These are phyloP conservation scores for Pelagophyceae sp. DNA, from an alignment of 352 stramenopile genomes.

Conservation along the genomic window DNA sequence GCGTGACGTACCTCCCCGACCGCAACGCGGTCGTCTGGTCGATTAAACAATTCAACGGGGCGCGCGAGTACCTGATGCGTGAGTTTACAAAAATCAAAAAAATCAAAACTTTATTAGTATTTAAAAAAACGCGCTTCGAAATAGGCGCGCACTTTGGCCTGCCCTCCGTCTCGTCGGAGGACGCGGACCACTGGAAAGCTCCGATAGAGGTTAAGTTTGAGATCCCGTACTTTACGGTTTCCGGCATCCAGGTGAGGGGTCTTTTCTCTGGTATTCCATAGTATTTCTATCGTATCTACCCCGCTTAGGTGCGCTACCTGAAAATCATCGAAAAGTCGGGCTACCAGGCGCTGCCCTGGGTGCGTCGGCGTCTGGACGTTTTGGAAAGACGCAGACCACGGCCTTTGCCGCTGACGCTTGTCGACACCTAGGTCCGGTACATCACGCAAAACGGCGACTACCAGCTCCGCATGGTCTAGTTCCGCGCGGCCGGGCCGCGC, in stretches of 20 bases:
- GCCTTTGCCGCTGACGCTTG: neutral
- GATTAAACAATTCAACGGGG: constrained; percentile 98
- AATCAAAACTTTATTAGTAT: no score
- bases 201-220: constrained; percentile 88
- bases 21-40: constrained; percentile 96
- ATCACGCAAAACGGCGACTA: constrained; percentile 99
- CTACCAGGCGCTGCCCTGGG: constrained; percentile 98
- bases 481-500: no score
- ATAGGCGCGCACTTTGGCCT: constrained; percentile 97
- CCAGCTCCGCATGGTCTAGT: constrained; percentile 96
- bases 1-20: constrained; percentile 95
- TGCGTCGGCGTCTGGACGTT: constrained; percentile 54
- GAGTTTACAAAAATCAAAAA: no score
- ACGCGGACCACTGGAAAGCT: constrained; percentile 58
- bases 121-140: no score
- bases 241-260: constrained; percentile 59
- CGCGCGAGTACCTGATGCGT: constrained; percentile 98
- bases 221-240: constrained; percentile 82
- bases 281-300: neutral
- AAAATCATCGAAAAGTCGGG: constrained; percentile 99
- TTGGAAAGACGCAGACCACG: neutral
- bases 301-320: constrained; percentile 89
- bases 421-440: constrained; percentile 62
- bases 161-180: constrained; percentile 78
- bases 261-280: neutral